These are phyloP conservation scores for Plasmodium reichenowi DNA, from an alignment of 169 alveolate species.

Conservation along the genomic window DNA sequence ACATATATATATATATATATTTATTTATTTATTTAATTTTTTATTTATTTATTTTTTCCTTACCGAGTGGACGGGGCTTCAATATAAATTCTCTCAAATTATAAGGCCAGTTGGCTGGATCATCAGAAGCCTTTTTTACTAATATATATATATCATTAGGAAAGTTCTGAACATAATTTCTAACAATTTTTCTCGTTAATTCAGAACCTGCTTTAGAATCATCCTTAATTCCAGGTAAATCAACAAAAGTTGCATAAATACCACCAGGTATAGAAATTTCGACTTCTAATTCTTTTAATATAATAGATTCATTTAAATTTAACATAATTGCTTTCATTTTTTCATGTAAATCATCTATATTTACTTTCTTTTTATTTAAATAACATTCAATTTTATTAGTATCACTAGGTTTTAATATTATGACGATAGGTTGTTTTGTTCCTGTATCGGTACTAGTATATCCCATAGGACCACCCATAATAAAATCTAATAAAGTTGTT, in stretches of 20 bases:
- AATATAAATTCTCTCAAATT: constrained; percentile 87
- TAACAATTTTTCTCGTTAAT: constrained; percentile 89
- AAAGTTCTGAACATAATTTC: constrained; percentile 88
- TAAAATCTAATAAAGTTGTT: constrained; percentile 90
- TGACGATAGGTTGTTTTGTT: constrained; percentile 92
- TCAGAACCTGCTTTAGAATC: constrained; percentile 92
- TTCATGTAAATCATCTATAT: constrained; percentile 85
- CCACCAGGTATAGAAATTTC: constrained; percentile 90
- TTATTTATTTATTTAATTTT: no score
- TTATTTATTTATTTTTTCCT: background rate
- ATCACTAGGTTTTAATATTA: constrained; percentile 86
- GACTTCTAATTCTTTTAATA: constrained; percentile 87
- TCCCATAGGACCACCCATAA: constrained; percentile 94
- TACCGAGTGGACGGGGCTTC: constrained; percentile 84
- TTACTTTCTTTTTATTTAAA: constrained; percentile 76
- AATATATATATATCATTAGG: constrained; percentile 91
- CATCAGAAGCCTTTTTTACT: constrained; percentile 92
- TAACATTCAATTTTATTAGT: constrained; percentile 70
- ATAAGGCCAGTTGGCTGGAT: constrained; percentile 94
- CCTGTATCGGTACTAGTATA: constrained; percentile 92
- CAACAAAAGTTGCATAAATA: constrained; percentile 92
- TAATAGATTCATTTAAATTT: constrained; percentile 82
- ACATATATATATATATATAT: no score
- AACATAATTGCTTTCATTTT: constrained; percentile 88
- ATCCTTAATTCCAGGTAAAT: constrained; percentile 92